phyloP scores from a whole-genome alignment of 2,329 filamentous ascomycete species.

The Chaetomium globosum region DNA sequence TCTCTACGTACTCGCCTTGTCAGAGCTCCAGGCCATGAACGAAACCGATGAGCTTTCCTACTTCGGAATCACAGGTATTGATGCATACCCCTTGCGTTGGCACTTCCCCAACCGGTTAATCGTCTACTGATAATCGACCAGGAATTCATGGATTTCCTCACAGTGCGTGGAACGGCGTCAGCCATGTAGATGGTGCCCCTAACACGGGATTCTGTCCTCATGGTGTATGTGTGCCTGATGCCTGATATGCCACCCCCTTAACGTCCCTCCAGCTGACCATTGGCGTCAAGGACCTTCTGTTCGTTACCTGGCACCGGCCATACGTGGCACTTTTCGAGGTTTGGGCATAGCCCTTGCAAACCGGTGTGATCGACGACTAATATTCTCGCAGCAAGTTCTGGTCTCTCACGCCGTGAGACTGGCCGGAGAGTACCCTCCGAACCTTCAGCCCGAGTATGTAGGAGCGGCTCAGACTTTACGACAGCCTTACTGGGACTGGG shows the following conservation, averaged over 20 bases:
- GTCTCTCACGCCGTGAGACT: conserved; percentile 51
- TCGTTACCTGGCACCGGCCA: conserved; percentile 59
- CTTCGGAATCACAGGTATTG: conserved; percentile 53
- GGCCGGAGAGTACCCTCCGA: conserved; percentile 48
- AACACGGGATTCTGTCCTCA: conserved; percentile 51
- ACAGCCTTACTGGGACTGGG: conserved; percentile 51
- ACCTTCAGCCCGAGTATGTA: conserved; percentile 44
- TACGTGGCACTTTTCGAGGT: conserved; percentile 60
- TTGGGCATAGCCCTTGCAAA: conserved; percentile 25
- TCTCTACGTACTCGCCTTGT: conserved; percentile 52
- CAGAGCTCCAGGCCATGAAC: conserved; percentile 47
- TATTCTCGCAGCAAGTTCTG: conserved; percentile 53
- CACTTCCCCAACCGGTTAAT: conserved; percentile 16
- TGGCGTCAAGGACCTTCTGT: conserved; percentile 49
- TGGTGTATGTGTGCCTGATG: conserved; percentile 43
- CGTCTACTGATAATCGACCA: conserved; percentile 27
- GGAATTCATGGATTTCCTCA: conserved; percentile 43
- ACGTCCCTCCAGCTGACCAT: conserved; percentile 23
- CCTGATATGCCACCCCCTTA: not conserved
- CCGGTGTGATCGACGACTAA: not conserved
- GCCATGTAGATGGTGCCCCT: conserved; percentile 42
- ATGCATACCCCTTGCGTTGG: not conserved
- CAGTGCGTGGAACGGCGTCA: conserved; percentile 44
- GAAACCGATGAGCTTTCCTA: conserved; percentile 51
- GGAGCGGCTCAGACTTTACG: conserved; percentile 52